Percentiles rank a stretch among this genome's conserved stretches.
These are phyloP conservation scores for Saccharomyces kudriavzevii DNA, from an alignment of 805 yeast species.

Conservation along the genomic window DNA sequence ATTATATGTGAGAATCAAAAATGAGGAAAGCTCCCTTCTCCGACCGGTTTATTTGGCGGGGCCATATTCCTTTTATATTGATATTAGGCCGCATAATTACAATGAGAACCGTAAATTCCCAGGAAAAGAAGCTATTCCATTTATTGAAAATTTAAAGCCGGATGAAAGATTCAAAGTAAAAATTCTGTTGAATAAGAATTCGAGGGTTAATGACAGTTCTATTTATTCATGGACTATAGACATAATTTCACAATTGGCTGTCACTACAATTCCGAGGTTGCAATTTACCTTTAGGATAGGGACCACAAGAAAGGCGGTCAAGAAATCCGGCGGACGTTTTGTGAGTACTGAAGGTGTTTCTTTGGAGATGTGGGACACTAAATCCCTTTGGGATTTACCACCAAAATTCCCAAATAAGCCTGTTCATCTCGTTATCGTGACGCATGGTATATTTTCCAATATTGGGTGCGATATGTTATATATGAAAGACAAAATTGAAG, in stretches of 20 bases:
- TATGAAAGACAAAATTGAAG: constrained; percentile 70
- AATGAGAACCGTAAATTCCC: constrained; percentile 38
- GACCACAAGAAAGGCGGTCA: constrained; percentile 28
- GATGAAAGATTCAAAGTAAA: constrained; percentile 58
- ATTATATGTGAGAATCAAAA: constrained; percentile 47
- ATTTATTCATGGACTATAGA: constrained; percentile 72
- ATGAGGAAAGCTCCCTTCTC: constrained; percentile 61
- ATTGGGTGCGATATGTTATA: constrained; percentile 85
- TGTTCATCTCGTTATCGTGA: constrained; percentile 72
- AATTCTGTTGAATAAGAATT: constrained; percentile 41
- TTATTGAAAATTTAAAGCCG: constrained; percentile 55
- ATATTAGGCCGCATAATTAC: constrained; percentile 63
- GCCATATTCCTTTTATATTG: constrained; percentile 80
- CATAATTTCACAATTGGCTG: constrained; percentile 69
- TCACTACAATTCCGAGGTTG: constrained; percentile 60
- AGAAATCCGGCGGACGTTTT: not conserved
- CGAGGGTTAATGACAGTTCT: constrained; percentile 16
- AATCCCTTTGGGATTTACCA: constrained; percentile 71
- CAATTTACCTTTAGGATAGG: constrained; percentile 58
- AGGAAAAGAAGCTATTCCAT: constrained; percentile 35
- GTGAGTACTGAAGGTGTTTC: constrained; percentile 5
- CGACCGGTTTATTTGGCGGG: constrained; percentile 85
- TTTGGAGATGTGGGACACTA: constrained; percentile 44
- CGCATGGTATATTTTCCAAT: constrained; percentile 91
- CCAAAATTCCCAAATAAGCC: constrained; percentile 44